Base-by-base conservation (phyloP, 2,329 filamentous ascomycete species). In the Blastomyces parvus region DNA sequence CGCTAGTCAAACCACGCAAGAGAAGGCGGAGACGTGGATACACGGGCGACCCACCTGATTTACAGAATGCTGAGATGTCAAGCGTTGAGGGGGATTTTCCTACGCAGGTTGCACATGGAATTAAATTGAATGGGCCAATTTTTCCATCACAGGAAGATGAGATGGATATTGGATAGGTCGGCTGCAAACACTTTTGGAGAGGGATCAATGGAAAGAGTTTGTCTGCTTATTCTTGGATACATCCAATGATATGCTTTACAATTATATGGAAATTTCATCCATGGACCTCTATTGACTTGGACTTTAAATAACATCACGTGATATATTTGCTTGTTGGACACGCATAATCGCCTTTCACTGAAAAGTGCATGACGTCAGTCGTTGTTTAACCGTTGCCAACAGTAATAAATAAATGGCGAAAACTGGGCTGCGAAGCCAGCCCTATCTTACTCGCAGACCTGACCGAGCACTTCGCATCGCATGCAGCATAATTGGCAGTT, bases 1-100 rank as follows among this genome's bases (percentile, higher is more conserved):
- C 66, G 30, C 66, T 69, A 3, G 76, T 73, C 64, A 66, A 70
- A 66, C 66, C 64, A 50, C 70, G 72, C 40, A 67, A 68, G 59
- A 66, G 68, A 60, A 72, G 67, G 48, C 69, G 66, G 46, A 59
- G 62, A 36, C 56, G 64, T 11, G 66, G 60, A 19, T 68, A 69
- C 59, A 33, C 59, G 27, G 59, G 42, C 13, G 25, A 53, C 25
- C 36, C 65, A 22, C 14, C 57, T 27, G 48, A 14, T 46, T 62
- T 25, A 19, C 14, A 14, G 7, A 72, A 27, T n/a, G 27, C 27
- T n/a, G 30, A 40, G 19, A 62, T 38, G 13, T 36, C 52, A 19
- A 57, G 19, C 3, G 2, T 46, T 4, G 38, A 48, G 5, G 19
- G 36, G 22, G 36, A 17, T 25, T 42, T 33, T 53, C 40, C 30